Base-by-base conservation (phyloP, 768 basidiomycete genomes). In the Suillus luteus region DNA sequence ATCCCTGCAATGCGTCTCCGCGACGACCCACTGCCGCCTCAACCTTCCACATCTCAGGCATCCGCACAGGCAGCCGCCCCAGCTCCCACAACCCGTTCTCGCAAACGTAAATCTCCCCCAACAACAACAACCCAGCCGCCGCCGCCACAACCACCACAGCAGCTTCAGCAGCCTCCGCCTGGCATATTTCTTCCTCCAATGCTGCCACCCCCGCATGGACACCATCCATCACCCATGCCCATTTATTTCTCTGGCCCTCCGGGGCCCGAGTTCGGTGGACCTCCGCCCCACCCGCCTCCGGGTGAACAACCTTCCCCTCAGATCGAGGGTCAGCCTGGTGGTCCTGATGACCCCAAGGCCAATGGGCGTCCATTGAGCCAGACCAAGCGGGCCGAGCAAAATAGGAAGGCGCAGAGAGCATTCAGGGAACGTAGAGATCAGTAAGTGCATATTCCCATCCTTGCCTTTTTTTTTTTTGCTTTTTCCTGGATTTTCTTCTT, bases 371-470 rank as follows among this genome's bases (percentile, higher is more conserved):
- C 86, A 12, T 80, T 95, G 58, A 92, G 89, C 75, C 86, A 83
- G 71, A 91, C 88, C 73, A 95, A 95, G 72, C 86, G 95, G 11
- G 95, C 95, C 49, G 95, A 96, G 71, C 95, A 97, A 79, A 97
- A 97, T 75, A 84, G 95, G 69, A 95, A 95, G 75, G 95, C 95
- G 0, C 95, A 97, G 77, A 84, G 94, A 48, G 94, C 93, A 1
- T 97, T 96, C 76, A 80, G 95, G 65, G 92, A 95, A 73, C 86
- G 95, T 37, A 81, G 95, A 70, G 95, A 97, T 78, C 89, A 91
- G 93, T 94, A 58, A 76, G 90, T 64, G 40, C 64, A 46, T 62
- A 5, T 62, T 40, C 55, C 59, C 62, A 43, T 62, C 44, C 61
- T 38, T 55, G 17, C 38, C 40, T 60, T 49, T 65, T 12, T 60